Evolutionary conservation across 345 rosid species (phyloP), one percentile per base, ranked within the genome.

Genomic region (Dovyalis caffra): DNA sequence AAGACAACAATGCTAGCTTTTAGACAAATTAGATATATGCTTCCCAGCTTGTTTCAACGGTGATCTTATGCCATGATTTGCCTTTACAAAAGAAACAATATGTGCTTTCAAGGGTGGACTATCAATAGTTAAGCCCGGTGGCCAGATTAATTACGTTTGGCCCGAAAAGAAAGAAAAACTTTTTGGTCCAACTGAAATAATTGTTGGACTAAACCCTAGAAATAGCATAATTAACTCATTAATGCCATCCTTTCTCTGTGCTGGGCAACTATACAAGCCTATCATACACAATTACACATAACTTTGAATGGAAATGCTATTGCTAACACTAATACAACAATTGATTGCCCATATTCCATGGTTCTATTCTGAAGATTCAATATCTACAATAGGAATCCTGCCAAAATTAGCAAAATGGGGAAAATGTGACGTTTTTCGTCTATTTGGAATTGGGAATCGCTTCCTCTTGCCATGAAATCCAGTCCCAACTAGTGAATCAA

Each of bases 341-440:
- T 12, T 40, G 47, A 40, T 40, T 40, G 15, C 14, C 47, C 47
- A 40, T 11, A 40, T 12, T 40, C 26, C 26, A 21, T 56, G 68
- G 18, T 38, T 34, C 81, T 88, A 90, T 37, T 88, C 97, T 2
- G 96, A 92, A 68, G 67, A 80, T 64, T 91, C 97, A 64, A 60
- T 83, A 18, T 90, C 97, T 31, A 79, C 74, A 60, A 84, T 37
- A 5, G 92, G 86, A 6, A 80, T 74, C 68, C 69, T 81, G 29
- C 70, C 79, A 75, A 88, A 91, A 70, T 81, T 88, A 63, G 88
- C 82, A 5, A 83, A 79, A 78, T 73, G 85, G 62, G 86, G 84
- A 67, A 82, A 69, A 65, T 81, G 49, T 34, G 88, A 74, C 43
- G 77, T 76, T 77, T 72, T 82, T 29, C 74, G 73, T 77, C 72